Percentiles rank a stretch among this genome's conserved stretches.
phyloP scores from a whole-genome alignment of 1,284 basidiomycete genomes.

The Anthracocystis setariae region DNA sequence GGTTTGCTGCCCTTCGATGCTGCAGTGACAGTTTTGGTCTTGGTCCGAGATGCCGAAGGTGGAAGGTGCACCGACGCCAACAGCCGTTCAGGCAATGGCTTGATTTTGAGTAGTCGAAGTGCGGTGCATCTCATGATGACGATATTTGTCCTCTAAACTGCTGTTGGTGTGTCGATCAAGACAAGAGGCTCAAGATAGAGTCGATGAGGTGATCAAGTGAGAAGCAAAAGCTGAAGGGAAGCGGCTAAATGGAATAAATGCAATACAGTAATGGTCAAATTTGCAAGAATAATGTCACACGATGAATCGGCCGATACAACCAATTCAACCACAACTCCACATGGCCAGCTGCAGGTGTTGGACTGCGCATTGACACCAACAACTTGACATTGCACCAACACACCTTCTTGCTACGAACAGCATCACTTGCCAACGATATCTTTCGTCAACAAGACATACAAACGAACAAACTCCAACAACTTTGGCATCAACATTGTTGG shows the following conservation, averaged over 20 bases:
- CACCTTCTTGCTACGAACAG: not conserved
- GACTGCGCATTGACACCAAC: constrained; percentile 12
- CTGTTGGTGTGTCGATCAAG: not conserved
- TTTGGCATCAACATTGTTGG: not conserved
- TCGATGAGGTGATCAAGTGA: not conserved
- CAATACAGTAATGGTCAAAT: not conserved
- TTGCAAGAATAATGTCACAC: constrained; percentile 7
- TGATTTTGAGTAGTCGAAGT: constrained; percentile 31
- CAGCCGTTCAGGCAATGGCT: constrained; percentile 35
- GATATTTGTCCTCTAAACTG: not conserved
- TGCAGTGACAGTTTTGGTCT: constrained; percentile 3
- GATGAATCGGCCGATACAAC: constrained; percentile 9
- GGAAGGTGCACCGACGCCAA: constrained; percentile 29
- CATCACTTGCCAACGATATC: not conserved
- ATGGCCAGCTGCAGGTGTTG: constrained; percentile 13
- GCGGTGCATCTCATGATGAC: constrained; percentile 33
- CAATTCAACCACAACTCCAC: constrained; percentile 10
- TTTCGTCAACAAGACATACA: not conserved
- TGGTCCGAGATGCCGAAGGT: constrained; percentile 10
- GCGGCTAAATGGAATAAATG: not conserved
- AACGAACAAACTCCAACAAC: no score
- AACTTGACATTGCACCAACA: constrained; percentile 1
- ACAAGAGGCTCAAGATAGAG: not conserved
- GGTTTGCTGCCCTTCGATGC: not conserved
- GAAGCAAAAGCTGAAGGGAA: not conserved